Evolutionary conservation across 2,329 filamentous ascomycete species (phyloP).

Genomic region (Didymella exigua): DNA sequence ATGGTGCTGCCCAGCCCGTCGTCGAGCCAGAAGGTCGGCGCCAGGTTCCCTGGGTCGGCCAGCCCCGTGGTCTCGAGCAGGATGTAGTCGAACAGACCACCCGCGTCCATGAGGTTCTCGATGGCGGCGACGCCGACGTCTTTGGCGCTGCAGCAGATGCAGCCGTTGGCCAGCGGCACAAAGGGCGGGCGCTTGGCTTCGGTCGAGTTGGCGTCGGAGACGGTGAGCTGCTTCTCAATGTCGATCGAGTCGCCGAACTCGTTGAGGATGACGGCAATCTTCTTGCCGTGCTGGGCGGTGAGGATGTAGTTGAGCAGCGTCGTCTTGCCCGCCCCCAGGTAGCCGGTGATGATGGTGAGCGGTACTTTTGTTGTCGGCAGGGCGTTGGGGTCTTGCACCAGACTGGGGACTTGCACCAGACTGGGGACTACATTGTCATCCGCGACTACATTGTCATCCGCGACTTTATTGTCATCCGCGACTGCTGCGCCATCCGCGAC

Average conservation of each 20-base stretch:
- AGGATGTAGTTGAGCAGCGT: conserved; percentile 95
- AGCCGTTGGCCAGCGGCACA: conserved; percentile 95
- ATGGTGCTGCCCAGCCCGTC: conserved; percentile 94
- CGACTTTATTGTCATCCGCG: conserved; percentile 26
- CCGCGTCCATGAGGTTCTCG: conserved; percentile 92
- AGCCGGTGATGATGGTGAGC: conserved; percentile 87
- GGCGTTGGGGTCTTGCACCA: conserved; percentile 51
- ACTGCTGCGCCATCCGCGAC: no score
- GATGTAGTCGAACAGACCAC: conserved; percentile 95
- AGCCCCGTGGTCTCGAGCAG: conserved; percentile 94
- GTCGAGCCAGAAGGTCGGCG: conserved; percentile 96
- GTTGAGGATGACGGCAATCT: conserved; percentile 97
- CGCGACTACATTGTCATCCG: conserved; percentile 26
- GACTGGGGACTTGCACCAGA: conserved; percentile 29
- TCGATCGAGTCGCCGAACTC: conserved; percentile 69
- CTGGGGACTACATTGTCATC: conserved; percentile 30
- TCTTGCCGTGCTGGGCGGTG: conserved; percentile 93
- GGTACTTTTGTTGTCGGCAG: conserved; percentile 69
- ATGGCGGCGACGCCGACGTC: conserved; percentile 94
- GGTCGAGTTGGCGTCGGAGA: conserved; percentile 60
- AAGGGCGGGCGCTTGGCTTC: conserved; percentile 57
- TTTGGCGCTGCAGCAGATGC: conserved; percentile 98
- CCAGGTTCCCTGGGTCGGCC: conserved; percentile 93
- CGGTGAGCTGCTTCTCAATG: conserved; percentile 93
- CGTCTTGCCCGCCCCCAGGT: conserved; percentile 94